phyloP scores from a whole-genome alignment of 129 eudicot genomes.

The Tanacetum coccineum region DNA sequence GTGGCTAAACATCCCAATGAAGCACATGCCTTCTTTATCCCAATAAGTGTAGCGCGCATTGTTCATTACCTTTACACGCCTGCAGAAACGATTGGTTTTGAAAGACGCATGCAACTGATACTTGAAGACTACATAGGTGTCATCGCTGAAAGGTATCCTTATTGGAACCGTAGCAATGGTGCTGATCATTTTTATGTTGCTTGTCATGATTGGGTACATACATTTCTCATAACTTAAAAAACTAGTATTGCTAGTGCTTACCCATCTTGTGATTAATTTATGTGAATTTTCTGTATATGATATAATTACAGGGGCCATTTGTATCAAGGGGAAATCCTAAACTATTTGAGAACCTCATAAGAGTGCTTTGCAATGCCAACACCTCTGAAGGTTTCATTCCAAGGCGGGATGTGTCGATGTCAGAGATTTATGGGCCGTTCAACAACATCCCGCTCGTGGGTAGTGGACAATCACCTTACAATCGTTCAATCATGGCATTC shows the following conservation, averaged over 20 bases:
- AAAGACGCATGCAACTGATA: neutral
- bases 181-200: neutral
- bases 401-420: conserved; percentile 55
- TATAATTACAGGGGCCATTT: conserved; percentile 39
- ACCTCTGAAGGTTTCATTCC: conserved; percentile 64
- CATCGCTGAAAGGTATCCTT: neutral
- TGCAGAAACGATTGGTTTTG: conserved; percentile 10
- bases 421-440: conserved; percentile 53
- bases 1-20: conserved; percentile 55
- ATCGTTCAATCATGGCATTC: conserved; percentile 57
- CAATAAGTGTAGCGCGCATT: conserved; percentile 59
- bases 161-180: conserved; percentile 1
- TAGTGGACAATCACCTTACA: conserved; percentile 47
- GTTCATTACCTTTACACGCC: conserved; percentile 39
- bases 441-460: conserved; percentile 30
- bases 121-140: neutral
- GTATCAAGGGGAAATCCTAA: conserved; percentile 33
- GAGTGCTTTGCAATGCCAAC: conserved; percentile 82
- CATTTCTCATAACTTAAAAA: neutral
- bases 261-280: neutral
- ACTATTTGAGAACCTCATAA: conserved; percentile 42
- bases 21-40: conserved; percentile 60
- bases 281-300: neutral
- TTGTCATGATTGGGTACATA: neutral
- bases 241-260: neutral